These are phyloP conservation scores for Tetradesmus obliquus DNA, from an alignment of 139 green algal species.

Conservation along the genomic window DNA sequence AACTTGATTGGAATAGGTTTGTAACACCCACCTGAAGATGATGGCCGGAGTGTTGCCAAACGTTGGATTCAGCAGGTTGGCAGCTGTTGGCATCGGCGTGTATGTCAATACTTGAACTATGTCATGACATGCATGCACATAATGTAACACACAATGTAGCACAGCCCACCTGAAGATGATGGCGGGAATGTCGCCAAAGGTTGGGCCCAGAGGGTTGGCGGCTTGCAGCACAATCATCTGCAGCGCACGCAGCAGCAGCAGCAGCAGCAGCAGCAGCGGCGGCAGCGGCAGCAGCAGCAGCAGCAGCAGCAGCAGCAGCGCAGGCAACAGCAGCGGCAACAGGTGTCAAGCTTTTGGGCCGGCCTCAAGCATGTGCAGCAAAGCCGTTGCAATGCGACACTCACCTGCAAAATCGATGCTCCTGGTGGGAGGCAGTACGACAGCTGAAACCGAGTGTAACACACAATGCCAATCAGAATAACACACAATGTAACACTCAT, in stretches of 20 bases:
- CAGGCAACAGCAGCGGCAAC: no score
- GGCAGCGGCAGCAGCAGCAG: neutral
- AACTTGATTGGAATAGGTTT: no score
- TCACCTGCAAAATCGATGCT: no score
- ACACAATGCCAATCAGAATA: neutral
- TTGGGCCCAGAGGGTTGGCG: neutral
- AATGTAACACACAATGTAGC: neutral
- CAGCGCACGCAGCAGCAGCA: neutral
- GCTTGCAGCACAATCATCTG: constrained; percentile 3
- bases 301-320: neutral
- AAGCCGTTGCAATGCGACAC: no score
- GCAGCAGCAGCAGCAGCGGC: no score
- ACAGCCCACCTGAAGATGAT: neutral
- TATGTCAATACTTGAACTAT: neutral
- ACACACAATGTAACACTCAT: neutral
- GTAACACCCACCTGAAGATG: neutral
- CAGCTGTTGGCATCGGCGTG: neutral
- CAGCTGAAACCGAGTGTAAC: no score
- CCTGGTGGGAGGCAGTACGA: neutral
- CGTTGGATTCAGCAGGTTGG: neutral
- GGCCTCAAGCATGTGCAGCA: no score
- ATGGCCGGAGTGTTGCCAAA: constrained; percentile 6
- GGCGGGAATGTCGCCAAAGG: neutral
- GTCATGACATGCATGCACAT: neutral
- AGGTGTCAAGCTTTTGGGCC: no score